phyloP scores from a whole-genome alignment of 225 moss, liverwort and hornwort species.

The Pseudoscleropodium purum region DNA sequence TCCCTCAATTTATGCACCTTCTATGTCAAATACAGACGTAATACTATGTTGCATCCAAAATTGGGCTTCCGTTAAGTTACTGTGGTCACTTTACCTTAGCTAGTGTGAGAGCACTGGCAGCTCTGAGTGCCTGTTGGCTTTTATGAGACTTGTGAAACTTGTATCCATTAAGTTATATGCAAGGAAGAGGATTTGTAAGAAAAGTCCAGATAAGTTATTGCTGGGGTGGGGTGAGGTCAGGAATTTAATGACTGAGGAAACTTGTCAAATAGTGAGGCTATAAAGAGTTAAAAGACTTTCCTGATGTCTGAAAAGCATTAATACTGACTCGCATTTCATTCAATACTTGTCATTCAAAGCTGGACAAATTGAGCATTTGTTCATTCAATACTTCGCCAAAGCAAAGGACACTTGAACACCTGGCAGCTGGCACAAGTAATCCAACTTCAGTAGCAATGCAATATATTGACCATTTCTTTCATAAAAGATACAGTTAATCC shows the following conservation, averaged over 20 bases:
- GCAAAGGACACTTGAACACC: neutral
- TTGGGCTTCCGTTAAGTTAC: too few species aligned
- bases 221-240: neutral
- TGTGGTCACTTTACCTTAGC: neutral
- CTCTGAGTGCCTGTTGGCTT: neutral
- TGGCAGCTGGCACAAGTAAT: neutral
- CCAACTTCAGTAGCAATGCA: neutral
- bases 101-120: neutral
- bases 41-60: too few species aligned
- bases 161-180: neutral
- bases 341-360: neutral
- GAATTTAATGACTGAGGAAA: neutral
- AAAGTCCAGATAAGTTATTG: neutral
- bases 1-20: too few species aligned
- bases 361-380: neutral
- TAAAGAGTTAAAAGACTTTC: neutral
- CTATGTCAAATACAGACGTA: too few species aligned
- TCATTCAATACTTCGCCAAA: neutral
- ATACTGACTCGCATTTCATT: neutral
- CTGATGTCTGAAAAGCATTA: neutral
- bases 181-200: neutral
- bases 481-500: neutral
- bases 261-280: neutral
- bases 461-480: neutral
- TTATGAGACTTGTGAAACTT: neutral